Evolutionary conservation across 768 basidiomycete genomes (phyloP).

Genomic region (Scleroderma citrinum): DNA sequence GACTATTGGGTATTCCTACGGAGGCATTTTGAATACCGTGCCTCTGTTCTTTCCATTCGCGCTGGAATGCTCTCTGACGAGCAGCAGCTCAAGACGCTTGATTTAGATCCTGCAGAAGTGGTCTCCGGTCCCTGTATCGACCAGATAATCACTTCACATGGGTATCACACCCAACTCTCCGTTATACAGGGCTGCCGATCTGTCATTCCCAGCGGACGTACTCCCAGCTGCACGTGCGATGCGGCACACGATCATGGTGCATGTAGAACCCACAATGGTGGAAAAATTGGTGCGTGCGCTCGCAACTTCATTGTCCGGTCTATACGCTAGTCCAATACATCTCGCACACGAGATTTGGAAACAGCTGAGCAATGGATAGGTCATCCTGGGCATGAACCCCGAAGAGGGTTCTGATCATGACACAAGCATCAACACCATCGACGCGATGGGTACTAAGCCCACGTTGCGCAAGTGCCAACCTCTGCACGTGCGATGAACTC

Average conservation of each 20-base stretch:
- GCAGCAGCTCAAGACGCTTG: slow-evolving; percentile 25
- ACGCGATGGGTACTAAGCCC: slow-evolving; percentile 18
- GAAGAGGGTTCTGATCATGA: slow-evolving; percentile 34
- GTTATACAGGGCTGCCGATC: slow-evolving; percentile 34
- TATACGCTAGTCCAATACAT: slow-evolving; percentile 88
- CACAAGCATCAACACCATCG: slow-evolving; percentile 28
- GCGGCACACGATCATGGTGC: slow-evolving; percentile 80
- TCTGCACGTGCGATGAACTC: slow-evolving; percentile 89
- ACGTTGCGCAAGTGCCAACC: slow-evolving; percentile 50
- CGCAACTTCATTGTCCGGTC: slow-evolving; percentile 63
- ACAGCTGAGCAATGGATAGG: slow-evolving; percentile 84
- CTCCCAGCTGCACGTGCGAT: slow-evolving; percentile 50
- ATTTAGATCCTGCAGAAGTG: slow-evolving; percentile 28
- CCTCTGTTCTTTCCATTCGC: slow-evolving; percentile 36
- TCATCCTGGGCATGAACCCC: slow-evolving; percentile 61
- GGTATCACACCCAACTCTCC: slow-evolving; percentile 36
- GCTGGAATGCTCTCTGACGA: slow-evolving; percentile 22
- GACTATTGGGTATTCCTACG: too few relatives aligned
- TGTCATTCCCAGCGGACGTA: slow-evolving; percentile 43
- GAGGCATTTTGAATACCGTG: slow-evolving; percentile 42
- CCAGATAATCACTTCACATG: slow-evolving; percentile 48
- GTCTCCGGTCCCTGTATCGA: slow-evolving; percentile 32
- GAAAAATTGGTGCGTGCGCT: slow-evolving; percentile 96
- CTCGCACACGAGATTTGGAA: slow-evolving; percentile 95
- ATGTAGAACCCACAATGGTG: slow-evolving; percentile 98